Evolutionary conservation across 83 land plant species (phyloP), one percentile per base, ranked within the genome.

Genomic region (Diphasiastrum complanatum): DNA sequence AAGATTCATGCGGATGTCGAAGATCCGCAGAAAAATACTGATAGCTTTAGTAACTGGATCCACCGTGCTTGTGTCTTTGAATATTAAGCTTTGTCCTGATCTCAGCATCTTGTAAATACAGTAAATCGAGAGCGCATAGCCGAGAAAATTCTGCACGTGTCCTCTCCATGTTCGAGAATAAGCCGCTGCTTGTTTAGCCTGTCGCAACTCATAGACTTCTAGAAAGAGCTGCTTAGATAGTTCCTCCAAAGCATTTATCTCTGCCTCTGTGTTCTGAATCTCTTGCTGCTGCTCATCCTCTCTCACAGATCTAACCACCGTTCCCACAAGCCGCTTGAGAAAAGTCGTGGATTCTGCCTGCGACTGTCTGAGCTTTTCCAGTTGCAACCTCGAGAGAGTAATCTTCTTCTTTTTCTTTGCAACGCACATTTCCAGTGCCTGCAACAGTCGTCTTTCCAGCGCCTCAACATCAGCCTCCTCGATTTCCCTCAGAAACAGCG

Each of bases 71-170:
- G 82, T 78, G 63, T 79, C 82, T 66, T 19, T 37, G 24, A 24
- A 40, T 5, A 45, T 26, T 4, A 16, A 59, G 30, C 41, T 18
- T 16, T 5, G 14, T 5, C 53, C 29, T 66, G 84, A 87, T 85
- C 80, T 88, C n/a, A 83, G 38, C 96, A 89, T 89, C 67, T 89
- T 89, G 57, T 85, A 89, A 1, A 89, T 85, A 75, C 96, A 89
- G 52, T 89, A 89, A 2, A 85, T 50, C 29, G 91, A 89, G 33
- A 75, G 76, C 28, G 72, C 87, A 79, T 89, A 89, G 49, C 96
- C 96, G 20, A 85, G 61, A 30, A 89, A 59, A 74, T 89, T 89
- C 70, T 89, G 80, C 75, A 83, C 38, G 47, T 89, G 96, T 40
- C 96, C 96, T 54, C 77, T 74, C 96, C 96, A 89, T 25, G 91